Percentiles rank a stretch among this genome's conserved stretches.
Conservation (phyloP, 768 basidiomycete species). For the Flagelloscypha sp. region DNA sequence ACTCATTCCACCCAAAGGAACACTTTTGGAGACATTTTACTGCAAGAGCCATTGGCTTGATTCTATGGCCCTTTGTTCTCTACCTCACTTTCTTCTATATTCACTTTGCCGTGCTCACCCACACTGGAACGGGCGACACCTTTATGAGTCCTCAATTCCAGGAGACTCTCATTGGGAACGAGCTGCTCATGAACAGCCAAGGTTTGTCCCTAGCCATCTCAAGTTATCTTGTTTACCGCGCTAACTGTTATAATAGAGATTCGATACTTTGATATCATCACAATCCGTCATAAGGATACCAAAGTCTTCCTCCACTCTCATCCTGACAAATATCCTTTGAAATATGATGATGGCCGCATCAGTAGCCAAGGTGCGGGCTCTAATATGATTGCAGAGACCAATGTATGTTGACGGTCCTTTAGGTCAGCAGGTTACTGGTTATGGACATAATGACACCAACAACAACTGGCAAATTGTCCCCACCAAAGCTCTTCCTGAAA, state of each 20-base stretch:
- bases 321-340: slow-evolving; percentile 80
- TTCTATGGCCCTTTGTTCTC: slow-evolving; percentile 79
- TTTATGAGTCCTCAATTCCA: slow-evolving; percentile 99
- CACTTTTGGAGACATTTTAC: slow-evolving; percentile 85
- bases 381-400: too few species aligned
- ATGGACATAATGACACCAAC: slow-evolving; percentile 89
- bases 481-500: slow-evolving; percentile 89
- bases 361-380: slow-evolving; percentile 95
- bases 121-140: slow-evolving; percentile 86
- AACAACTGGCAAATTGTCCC: slow-evolving; percentile 95
- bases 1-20: slow-evolving; percentile 40
- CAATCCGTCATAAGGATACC: slow-evolving; percentile 85
- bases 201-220: slow-evolving; percentile 39
- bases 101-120: slow-evolving; percentile 81
- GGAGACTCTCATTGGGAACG: slow-evolving; percentile 88
- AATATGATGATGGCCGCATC: slow-evolving; percentile 92
- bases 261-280: slow-evolving; percentile 84
- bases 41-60: slow-evolving; percentile 79
- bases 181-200: slow-evolving; percentile 84
- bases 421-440: slow-evolving; percentile 96
- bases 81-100: slow-evolving; percentile 96
- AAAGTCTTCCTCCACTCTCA: slow-evolving; percentile 95
- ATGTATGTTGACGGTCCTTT: too few species aligned
- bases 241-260: slow-evolving; percentile 51
- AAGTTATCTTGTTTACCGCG: slow-evolving; percentile 2